Conservation (phyloP, 2,329 filamentous ascomycete genomes). For the Laburnicola sp. region DNA sequence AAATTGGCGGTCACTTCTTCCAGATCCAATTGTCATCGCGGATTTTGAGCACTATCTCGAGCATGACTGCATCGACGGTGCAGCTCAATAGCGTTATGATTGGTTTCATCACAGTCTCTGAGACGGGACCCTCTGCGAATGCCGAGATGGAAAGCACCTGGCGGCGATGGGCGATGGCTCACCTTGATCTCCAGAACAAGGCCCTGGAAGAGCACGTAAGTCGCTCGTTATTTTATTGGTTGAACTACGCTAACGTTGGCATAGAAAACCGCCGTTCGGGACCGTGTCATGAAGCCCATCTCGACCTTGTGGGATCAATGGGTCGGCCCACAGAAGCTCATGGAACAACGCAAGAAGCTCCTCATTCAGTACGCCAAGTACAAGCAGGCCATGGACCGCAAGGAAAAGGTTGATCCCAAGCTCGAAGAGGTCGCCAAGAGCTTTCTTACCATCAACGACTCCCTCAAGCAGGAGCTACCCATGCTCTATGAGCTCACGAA, state of each 20-base stretch:
- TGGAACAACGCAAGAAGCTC: slow-evolving; percentile 94
- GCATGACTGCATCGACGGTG: slow-evolving; percentile 76
- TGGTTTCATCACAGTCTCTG: slow-evolving; percentile 81
- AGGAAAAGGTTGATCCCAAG: slow-evolving; percentile 86
- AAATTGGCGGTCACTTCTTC: slow-evolving; percentile 89
- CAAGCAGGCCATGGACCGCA: slow-evolving; percentile 73
- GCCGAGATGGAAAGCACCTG: slow-evolving; percentile 92
- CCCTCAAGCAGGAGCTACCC: slow-evolving; percentile 88
- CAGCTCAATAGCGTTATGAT: slow-evolving; percentile 79
- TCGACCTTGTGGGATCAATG: slow-evolving; percentile 77
- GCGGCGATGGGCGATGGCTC: slow-evolving; percentile 85
- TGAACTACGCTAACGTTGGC: slow-evolving; percentile 15
- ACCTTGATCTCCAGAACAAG: slow-evolving; percentile 81
- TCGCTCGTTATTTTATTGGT: slow-evolving; percentile 19
- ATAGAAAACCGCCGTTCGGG: slow-evolving; percentile 68
- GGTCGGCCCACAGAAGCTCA: slow-evolving; percentile 80
- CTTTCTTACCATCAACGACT: slow-evolving; percentile 88
- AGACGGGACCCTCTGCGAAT: slow-evolving; percentile 61
- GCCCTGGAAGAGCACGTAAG: slow-evolving; percentile 83
- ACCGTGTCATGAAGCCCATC: slow-evolving; percentile 83
- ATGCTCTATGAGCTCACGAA: slow-evolving; percentile 80
- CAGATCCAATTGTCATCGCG: slow-evolving; percentile 88
- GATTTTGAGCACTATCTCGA: slow-evolving; percentile 92
- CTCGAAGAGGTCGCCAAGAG: slow-evolving; percentile 82
- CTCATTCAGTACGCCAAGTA: slow-evolving; percentile 84